Evolutionary conservation across 352 stramenopile species (phyloP), one percentile per base, ranked within the genome.

Genomic region (Phytopythium litorale): DNA sequence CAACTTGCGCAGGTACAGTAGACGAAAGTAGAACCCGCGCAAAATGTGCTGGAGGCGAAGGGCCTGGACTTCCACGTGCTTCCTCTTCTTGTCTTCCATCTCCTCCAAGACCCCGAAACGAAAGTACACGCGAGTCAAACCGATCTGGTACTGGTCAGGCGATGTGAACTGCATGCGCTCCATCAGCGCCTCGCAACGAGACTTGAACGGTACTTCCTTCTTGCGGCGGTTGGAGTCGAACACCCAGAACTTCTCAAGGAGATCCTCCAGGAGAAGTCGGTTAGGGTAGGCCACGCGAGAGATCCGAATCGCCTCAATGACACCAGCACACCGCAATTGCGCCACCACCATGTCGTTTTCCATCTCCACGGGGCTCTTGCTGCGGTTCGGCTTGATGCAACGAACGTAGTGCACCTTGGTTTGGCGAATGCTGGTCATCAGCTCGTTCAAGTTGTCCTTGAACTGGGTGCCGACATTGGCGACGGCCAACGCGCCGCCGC

Each of bases 371-470:
- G 87, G 60, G 66, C 97, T 97, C 70, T 99, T 98, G 37, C 97
- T 89, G 71, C 98, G 88, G 76, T 99, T 99, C 0, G 98, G 97
- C 81, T 99, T 99, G 62, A 99, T 98, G 76, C 98, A 99, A 42
- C 97, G 88, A 53, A 99, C 96, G 67, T 99, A 99, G 69, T 99
- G 97, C 18, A 98, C 96, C 58, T 97, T 89, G 0, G 96, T 99
- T 7, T 79, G 78, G 65, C 98, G 91, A 35, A 99, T 95, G 40
- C 92, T 98, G n/a, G 82, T 89, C 68, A 99, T 97, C 49, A 99
- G 80, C 59, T 97, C 81, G 15, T 70, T 80, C 12, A 99, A 73
- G 72, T 97, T 97, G 52, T 93, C 84, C 57, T 96, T 96, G 74
- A 99, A 99, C 68, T 99, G 87, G 18, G 84, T 94, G 28, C 82